Evolutionary conservation across 148 eudicot genomes (phyloP), one percentile per base, ranked within the genome.

Genomic region (Diospyros kaki): DNA sequence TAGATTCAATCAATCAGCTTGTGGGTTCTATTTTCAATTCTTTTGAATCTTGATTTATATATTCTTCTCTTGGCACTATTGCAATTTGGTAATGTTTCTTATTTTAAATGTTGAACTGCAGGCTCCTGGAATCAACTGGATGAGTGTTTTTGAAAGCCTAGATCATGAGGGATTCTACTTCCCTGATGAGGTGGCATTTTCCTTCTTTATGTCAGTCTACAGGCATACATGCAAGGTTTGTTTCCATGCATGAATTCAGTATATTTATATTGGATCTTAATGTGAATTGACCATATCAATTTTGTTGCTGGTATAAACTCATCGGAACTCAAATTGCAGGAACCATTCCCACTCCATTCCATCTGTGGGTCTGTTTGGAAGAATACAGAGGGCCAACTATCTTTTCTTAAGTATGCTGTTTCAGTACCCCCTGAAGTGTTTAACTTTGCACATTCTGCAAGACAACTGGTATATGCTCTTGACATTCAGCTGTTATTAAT

Each of bases 141-240:
- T 72, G 58, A 65, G 65, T 75, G 99, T 95, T 64, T 71, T 93
- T 80, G 97, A 88, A 82, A 86, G 83, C 75, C 81, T 95, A 38
- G 99, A 95, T 83, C 91, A 95, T 12, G 97, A 95, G 85, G 99
- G 96, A 7, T 95, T 95, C 80, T 87, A 87, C 82, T 71, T 95
- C 58, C 94, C 97, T 18, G 81, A 79, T 48, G 97, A 83, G 83
- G 88, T 79, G 12, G 88, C 97, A 41, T 95, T 95, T 80, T 79
- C 88, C 62, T 85, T 86, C 76, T 86, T 95, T 43, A 93, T 95
- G 94, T 84, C 96, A 3, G 79, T 89, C 60, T 95, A 87, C 79
- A 89, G 80, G 79, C 81, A 59, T 79, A 93, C 94, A 66, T 76
- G 68, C 73, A 63, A 68, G 71, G 80, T 70, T 52, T 52, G 54